Percentiles rank a stretch among this genome's conserved stretches.
These are phyloP conservation scores for Boletus subparvulus DNA, from an alignment of 768 basidiomycete genomes.

Conservation along the genomic window DNA sequence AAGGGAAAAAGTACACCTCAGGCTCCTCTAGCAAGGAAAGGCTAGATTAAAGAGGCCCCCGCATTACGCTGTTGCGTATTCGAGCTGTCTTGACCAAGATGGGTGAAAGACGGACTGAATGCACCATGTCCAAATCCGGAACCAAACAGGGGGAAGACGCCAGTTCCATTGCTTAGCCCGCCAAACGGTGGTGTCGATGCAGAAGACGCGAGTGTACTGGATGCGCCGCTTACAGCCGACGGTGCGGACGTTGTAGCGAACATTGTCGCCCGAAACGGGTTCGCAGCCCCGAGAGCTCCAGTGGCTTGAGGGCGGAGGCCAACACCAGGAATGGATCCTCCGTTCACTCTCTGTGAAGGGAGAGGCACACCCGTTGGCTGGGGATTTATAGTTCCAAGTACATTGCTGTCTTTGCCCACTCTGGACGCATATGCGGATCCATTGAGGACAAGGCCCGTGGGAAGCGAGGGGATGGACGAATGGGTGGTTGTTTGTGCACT, in stretches of 20 bases:
- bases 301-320: constrained; percentile 61
- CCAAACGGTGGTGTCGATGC: constrained; percentile 28
- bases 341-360: constrained; percentile 12
- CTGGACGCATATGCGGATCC: constrained; percentile 11
- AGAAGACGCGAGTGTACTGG: constrained; percentile 19
- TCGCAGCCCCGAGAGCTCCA: constrained; percentile 48
- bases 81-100: constrained; percentile 15
- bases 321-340: constrained; percentile 39
- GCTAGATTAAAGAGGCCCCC: constrained; percentile 50
- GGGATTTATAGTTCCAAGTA: constrained; percentile 31
- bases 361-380: constrained; percentile 34
- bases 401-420: constrained; percentile 18
- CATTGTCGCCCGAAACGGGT: constrained; percentile 70
- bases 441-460: constrained; percentile 14
- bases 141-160: constrained; percentile 5
- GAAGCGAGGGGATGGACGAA: constrained; percentile 26
- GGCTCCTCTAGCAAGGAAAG: constrained; percentile 13
- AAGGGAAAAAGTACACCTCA: neutral
- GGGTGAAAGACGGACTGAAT: constrained; percentile 25
- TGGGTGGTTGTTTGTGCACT: constrained; percentile 11
- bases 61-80: constrained; percentile 42
- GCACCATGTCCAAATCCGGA: constrained; percentile 20
- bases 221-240: neutral
- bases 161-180: constrained; percentile 14
- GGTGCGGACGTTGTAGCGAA: constrained; percentile 36